phyloP scores from a whole-genome alignment of 2,329 filamentous ascomycete genomes.

The Zasmidium citrigriseum region DNA sequence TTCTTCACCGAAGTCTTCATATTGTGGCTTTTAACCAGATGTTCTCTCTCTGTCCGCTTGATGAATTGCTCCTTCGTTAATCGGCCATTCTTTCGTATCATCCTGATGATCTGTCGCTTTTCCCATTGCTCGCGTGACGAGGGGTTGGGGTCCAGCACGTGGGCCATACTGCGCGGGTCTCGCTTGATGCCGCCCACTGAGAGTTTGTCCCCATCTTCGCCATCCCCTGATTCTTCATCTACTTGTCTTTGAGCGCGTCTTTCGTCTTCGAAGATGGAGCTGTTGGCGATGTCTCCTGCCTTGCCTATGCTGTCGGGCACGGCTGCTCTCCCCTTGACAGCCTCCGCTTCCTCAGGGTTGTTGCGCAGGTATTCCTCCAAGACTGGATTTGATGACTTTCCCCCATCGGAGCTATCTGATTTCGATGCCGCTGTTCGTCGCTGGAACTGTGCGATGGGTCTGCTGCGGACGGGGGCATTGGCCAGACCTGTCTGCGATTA shows the following conservation, averaged over 20 bases:
- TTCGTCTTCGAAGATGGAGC: constrained; percentile 56
- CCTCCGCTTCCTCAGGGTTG: constrained; percentile 14
- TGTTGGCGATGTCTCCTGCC: constrained; percentile 47
- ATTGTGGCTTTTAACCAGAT: constrained; percentile 64
- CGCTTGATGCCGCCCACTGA: constrained; percentile 29
- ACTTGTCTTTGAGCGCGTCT: constrained; percentile 27
- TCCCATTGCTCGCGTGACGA: constrained; percentile 72
- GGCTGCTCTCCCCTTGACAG: constrained; percentile 6
- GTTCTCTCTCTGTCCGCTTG: constrained; percentile 63
- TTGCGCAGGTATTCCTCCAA: constrained; percentile 59
- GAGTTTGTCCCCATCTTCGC: constrained; percentile 19
- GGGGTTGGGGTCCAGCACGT: constrained; percentile 74
- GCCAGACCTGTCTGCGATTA: constrained; percentile 9
- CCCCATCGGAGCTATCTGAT: constrained; percentile 7
- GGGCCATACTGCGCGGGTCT: constrained; percentile 58
- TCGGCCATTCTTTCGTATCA: constrained; percentile 68
- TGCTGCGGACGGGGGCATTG: constrained; percentile 12
- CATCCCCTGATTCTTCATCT: constrained; percentile 17
- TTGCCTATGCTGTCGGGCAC: constrained; percentile 19
- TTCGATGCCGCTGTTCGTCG: constrained; percentile 11
- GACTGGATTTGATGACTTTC: constrained; percentile 52
- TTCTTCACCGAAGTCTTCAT: constrained; percentile 92
- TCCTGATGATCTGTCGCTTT: constrained; percentile 78
- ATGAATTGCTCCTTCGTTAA: constrained; percentile 68
- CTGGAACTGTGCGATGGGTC: constrained; percentile 4